A percentile compares a stretch with the other conserved stretches of the same genome.
Conservation (phyloP, 1,284 basidiomycete genomes). For the Volvariella volvacea region DNA sequence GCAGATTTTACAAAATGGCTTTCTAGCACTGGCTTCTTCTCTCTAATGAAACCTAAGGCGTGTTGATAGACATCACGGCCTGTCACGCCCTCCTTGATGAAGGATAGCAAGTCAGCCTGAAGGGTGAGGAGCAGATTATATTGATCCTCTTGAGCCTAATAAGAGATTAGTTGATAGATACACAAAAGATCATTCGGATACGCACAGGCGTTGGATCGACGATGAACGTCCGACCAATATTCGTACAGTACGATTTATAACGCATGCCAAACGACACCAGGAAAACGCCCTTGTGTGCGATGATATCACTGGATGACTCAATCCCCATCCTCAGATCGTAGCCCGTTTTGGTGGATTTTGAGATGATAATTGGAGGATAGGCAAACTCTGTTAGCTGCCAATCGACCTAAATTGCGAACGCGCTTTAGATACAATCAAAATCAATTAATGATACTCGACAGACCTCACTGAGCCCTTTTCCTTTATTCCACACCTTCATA, state of each 20-base stretch:
- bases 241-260: constrained; percentile 91
- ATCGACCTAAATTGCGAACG: constrained; percentile 56
- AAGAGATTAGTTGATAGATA: constrained; percentile 7
- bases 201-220: constrained; percentile 86
- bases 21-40: constrained; percentile 79
- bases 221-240: constrained; percentile 90
- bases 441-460: constrained; percentile 17
- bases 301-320: constrained; percentile 77
- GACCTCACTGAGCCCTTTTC: constrained; percentile 67
- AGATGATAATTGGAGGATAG: constrained; percentile 94
- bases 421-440: constrained; percentile 6
- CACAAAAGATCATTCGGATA: not conserved
- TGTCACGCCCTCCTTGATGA: constrained; percentile 77
- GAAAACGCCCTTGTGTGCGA: constrained; percentile 89
- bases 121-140: constrained; percentile 77
- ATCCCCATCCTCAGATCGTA: constrained; percentile 89
- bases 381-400: constrained; percentile 88
- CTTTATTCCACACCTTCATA: constrained; percentile 86
- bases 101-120: constrained; percentile 71
- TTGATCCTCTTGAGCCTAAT: constrained; percentile 82
- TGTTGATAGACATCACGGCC: constrained; percentile 79
- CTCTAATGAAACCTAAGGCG: constrained; percentile 67
- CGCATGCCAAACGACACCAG: constrained; percentile 85
- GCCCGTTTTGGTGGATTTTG: constrained; percentile 71
- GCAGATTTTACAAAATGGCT: constrained; percentile 85